Evolutionary conservation across 805 yeast genomes (phyloP), one percentile per base, ranked within the genome.

Genomic region (Wickerhamia fluorescens): DNA sequence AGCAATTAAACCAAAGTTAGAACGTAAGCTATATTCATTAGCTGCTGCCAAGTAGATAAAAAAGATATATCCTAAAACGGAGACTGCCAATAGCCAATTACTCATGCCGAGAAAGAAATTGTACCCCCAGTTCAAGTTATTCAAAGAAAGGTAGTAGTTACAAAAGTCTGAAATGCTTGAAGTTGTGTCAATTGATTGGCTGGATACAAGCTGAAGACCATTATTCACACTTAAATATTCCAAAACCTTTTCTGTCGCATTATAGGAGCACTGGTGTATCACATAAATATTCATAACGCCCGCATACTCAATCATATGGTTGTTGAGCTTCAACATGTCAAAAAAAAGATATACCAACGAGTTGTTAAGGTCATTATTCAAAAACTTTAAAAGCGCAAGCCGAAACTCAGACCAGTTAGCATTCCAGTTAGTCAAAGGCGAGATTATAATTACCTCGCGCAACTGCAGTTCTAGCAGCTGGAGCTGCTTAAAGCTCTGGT

Each of bases 1-100:
- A 14, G 50, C 24, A 7, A 62, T 17, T 13, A 62, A 40, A 0
- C 68, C 68, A 7, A 56, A 23, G 29, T 41, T 53, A 3, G 64
- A 58, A 16, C 61, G 38, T 8, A 62, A 45, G 27, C 52, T 53
- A 31, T 56, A 60, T 23, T 45, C 45, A 28, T 61, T 61, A 22
- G 59, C 45, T 9, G 60, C 39, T 9, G 59, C 40, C 15, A 58
- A 33, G 37, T 50, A 56, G 11, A 47, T 25, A 15, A 45, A n/a
- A n/a, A n/a, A n/a, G n/a, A n/a, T n/a, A n/a, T n/a, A n/a, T n/a
- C n/a, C n/a, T n/a, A n/a, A n/a, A n/a, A n/a, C n/a, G n/a, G n/a
- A n/a, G n/a, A n/a, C n/a, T n/a, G n/a, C n/a, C n/a, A n/a, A n/a
- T n/a, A n/a, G n/a, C n/a, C n/a, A n/a, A n/a, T n/a, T n/a, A n/a